phyloP scores from a whole-genome alignment of 1,284 basidiomycete species.

The Hymenochaete sp. region DNA sequence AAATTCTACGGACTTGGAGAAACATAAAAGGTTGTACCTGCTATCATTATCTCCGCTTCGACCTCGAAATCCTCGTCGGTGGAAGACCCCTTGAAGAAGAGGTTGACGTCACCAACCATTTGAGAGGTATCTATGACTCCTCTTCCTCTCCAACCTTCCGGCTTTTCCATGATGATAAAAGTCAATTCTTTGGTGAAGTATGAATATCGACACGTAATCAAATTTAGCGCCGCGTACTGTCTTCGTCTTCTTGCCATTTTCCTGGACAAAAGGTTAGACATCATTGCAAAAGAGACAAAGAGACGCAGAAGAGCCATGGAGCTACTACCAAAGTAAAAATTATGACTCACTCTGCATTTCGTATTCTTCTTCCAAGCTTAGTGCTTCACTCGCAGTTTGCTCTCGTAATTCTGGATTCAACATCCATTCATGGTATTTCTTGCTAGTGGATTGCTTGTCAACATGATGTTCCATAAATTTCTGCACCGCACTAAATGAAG shows the following conservation, averaged over 20 bases:
- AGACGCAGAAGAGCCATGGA: neutral
- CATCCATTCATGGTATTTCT: conserved; percentile 95
- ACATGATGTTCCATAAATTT: neutral
- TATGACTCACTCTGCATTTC: conserved; percentile 86
- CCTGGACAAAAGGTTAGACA: conserved; percentile 32
- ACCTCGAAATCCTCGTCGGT: conserved; percentile 37
- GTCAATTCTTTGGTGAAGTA: conserved; percentile 58
- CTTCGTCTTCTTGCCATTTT: conserved; percentile 82
- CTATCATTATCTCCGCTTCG: conserved; percentile 81
- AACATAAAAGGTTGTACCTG: conserved; percentile 34
- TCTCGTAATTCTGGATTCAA: conserved; percentile 62
- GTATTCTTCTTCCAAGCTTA: conserved; percentile 78
- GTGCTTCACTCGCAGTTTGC: conserved; percentile 80
- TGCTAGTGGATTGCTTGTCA: neutral
- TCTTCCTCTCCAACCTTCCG: conserved; percentile 19
- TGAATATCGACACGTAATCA: neutral
- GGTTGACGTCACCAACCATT: conserved; percentile 91
- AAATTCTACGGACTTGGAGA: neutral
- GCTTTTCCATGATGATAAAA: conserved; percentile 68
- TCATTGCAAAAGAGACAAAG: neutral
- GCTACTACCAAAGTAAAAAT: neutral
- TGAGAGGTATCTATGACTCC: conserved; percentile 37
- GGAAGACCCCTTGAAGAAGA: conserved; percentile 65
- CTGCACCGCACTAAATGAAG: conserved; percentile 1
- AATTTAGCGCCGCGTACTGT: conserved; percentile 47